Base-by-base conservation (phyloP, 2,329 filamentous ascomycete species). In the Pestalotiopsis fici region DNA sequence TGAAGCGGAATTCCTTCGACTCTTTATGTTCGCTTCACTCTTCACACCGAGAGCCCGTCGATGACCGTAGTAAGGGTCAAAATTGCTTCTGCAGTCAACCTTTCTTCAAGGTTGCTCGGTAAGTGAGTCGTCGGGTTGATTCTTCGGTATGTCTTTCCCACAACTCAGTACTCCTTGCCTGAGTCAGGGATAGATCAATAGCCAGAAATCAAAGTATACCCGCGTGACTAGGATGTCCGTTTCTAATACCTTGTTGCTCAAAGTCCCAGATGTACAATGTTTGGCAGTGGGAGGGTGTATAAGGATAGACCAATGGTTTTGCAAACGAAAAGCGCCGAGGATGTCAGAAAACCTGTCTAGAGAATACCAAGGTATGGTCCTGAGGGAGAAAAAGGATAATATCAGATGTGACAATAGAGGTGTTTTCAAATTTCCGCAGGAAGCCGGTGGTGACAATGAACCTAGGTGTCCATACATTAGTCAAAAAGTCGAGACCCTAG, bases 361-460 rank as follows among this genome's bases (percentile, higher is more conserved):
- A 21, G 27, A 11, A 37, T 54, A 11, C 21, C 50, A 7, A 35
- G 31, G 31, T 35, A 35, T 35, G 6, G 50, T 43, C 23, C 64
- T 21, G 31, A 50, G 39, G 62, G 25, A n/a, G 12, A 23, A 21
- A 27, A 31, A 59, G 4, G 13, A 23, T 39, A 31, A 23, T 39
- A 31, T 28, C n/a, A 59, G 54, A 65, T 65, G 63, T 59, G 56
- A 65, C 63, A 25, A 39, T 28, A 28, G 28, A 59, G 28, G 12
- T 15, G 18, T 6, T 15, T 25, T 15, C 18, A 28, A 25, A 21
- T 64, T 43, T 31, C 27, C 39, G 31, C 25, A 43, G 43, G 47
- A 55, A 27, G 61, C 23, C 61, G 25, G 54, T 37, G 39, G 39
- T 23, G n/a, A 39, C 9, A 11, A 2, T 63, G 21, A 37, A 23